Base-by-base conservation (phyloP, 2,329 filamentous ascomycete genomes). In the Aspergillus oerlinghausenensis region DNA sequence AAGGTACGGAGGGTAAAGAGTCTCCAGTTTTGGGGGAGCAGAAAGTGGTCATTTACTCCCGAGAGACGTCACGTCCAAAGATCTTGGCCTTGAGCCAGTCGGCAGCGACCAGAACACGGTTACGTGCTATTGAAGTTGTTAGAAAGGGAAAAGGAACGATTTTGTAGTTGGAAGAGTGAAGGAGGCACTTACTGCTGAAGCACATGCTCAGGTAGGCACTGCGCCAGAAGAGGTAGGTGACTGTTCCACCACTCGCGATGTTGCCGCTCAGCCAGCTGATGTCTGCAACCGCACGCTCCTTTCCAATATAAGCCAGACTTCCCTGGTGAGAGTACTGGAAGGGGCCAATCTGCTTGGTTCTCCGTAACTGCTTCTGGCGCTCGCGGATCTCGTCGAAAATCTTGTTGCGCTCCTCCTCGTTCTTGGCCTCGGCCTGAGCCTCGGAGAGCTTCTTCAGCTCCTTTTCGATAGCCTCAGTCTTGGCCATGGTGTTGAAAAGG, bases 261-360 rank as follows among this genome's bases (percentile, higher is more conserved):
- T 97, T 99, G 65, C 94, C 94, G 70, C 94, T 95, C 80, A 95
- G 87, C 93, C 94, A 99, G 73, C 87, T 90, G 70, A 99, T 91
- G 78, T 99, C 94, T 60, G 94, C 94, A 57, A 99, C 94, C 51
- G 94, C 94, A 84, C 93, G 93, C 75, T 99, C 94, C 76, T 90
- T 95, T 61, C 94, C 94, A 78, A 99, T 99, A 79, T 99, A 99
- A 51, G 94, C 94, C 76, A 99, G 78, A 67, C 88, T 93, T 65
- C 94, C 94, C 80, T 99, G 92, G 82, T 99, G 94, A 42, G 90
- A 94, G 84, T 99, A 99, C 80, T 95, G 88, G 82, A 99, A 99
- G 53, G 94, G 94, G 73, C 94, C 95, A 76, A 97, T 88, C 75
- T 96, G 89, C 83, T 96, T 96, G 75, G 94, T 86, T 66, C 92